These are phyloP conservation scores for Claviceps cyperi DNA, from an alignment of 2,329 filamentous ascomycete genomes.

Conservation along the genomic window DNA sequence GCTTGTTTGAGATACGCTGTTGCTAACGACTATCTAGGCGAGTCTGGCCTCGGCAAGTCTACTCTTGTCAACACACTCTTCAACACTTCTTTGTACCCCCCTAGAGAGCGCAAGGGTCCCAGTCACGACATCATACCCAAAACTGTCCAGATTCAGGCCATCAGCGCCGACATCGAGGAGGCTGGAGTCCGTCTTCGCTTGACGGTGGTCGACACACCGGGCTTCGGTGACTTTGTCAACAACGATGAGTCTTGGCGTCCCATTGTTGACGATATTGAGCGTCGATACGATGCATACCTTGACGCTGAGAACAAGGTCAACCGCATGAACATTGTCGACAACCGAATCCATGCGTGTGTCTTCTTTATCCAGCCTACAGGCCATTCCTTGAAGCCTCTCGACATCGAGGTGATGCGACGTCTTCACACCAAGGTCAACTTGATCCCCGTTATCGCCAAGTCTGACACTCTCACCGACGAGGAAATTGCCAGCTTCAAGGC, in stretches of 20 bases:
- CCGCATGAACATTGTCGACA: conserved; percentile 99
- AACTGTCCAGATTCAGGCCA: conserved; percentile 88
- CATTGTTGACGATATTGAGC: conserved; percentile 98
- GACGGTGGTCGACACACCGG: conserved; percentile 94
- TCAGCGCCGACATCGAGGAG: conserved; percentile 94
- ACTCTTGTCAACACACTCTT: conserved; percentile 98
- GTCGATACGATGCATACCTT: conserved; percentile 94
- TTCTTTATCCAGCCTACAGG: conserved; percentile 99
- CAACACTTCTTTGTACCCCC: conserved; percentile 97
- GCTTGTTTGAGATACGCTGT: background rate
- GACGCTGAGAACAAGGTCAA: conserved; percentile 99
- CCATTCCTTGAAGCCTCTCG: conserved; percentile 93
- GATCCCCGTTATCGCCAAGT: conserved; percentile 97
- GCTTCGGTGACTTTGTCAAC: conserved; percentile 99
- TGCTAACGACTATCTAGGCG: conserved; percentile 45
- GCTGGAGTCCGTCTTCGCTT: conserved; percentile 91
- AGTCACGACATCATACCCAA: conserved; percentile 98
- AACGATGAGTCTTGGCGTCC: conserved; percentile 99
- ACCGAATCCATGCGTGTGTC: conserved; percentile 95
- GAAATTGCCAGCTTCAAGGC: conserved; percentile 92
- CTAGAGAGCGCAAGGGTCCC: conserved; percentile 94
- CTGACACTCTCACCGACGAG: conserved; percentile 93
- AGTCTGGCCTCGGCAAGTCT: conserved; percentile 98
- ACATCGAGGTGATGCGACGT: conserved; percentile 98
- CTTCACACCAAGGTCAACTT: conserved; percentile 99